A percentile compares a stretch with the other conserved stretches of the same genome.
phyloP scores from a whole-genome alignment of 495 filamentous ascomycete genomes.

The Neurospora intermedia region DNA sequence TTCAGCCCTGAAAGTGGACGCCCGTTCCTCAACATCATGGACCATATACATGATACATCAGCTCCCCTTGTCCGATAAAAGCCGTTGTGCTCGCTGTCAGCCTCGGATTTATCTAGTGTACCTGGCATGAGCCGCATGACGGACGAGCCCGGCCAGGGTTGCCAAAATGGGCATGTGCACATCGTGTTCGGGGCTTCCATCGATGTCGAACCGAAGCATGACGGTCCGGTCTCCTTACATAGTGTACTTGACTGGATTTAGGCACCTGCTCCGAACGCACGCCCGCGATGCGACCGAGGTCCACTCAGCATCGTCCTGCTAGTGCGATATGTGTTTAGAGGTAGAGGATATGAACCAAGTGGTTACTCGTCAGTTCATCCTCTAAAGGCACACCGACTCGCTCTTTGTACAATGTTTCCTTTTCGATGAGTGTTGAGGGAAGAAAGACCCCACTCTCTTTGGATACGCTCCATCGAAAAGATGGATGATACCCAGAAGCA shows the following conservation, averaged over 20 bases:
- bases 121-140: background rate
- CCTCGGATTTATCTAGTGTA: background rate
- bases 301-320: background rate
- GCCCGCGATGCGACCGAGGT: background rate
- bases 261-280: background rate
- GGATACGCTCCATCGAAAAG: background rate
- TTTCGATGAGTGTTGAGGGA: background rate
- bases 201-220: background rate
- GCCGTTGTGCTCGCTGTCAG: background rate
- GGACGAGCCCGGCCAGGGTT: background rate
- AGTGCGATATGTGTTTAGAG: background rate
- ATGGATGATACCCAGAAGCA: background rate
- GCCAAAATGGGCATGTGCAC: background rate
- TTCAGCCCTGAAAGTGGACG: background rate
- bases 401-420: background rate
- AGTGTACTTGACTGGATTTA: background rate
- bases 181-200: background rate
- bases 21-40: background rate
- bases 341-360: background rate
- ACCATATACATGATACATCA: background rate
- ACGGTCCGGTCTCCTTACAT: background rate
- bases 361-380: background rate
- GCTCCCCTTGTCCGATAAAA: background rate
- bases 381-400: background rate
- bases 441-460: background rate